Evolutionary conservation across 2,329 filamentous ascomycete genomes (phyloP).

Genomic region (Chaetothyriales sp.): DNA sequence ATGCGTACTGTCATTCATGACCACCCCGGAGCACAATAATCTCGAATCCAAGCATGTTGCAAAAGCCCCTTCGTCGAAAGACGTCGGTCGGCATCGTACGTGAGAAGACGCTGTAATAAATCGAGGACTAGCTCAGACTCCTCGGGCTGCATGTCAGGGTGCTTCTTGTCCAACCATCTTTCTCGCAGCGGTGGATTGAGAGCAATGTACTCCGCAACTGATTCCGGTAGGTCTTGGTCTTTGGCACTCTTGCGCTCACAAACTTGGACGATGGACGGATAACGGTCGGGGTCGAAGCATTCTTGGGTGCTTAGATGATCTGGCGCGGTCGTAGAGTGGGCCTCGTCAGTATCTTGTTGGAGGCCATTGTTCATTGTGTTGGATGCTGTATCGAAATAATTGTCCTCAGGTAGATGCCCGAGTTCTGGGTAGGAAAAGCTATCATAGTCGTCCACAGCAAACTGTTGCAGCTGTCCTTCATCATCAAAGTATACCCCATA

Average conservation of each 20-base stretch:
- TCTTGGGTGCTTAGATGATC: background rate
- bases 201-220: constrained; percentile 1
- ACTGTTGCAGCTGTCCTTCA: constrained; percentile 3
- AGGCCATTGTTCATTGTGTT: background rate
- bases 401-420: background rate
- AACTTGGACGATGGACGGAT: background rate
- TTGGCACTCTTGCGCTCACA: background rate
- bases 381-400: too few species aligned
- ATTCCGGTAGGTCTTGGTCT: background rate
- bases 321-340: background rate
- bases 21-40: constrained; percentile 2
- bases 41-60: constrained; percentile 4
- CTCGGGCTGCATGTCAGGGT: constrained; percentile 1
- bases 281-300: background rate
- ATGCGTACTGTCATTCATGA: too few species aligned
- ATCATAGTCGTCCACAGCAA: constrained; percentile 3
- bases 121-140: constrained; percentile 2
- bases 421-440: constrained; percentile 1
- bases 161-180: constrained; percentile 1
- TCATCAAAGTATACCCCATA: constrained; percentile 1
- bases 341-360: constrained; percentile 1
- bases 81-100: constrained; percentile 3
- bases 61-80: background rate
- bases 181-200: constrained; percentile 2
- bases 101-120: constrained; percentile 4